Conservation (phyloP, 495 filamentous ascomycete species). For the Platismatia glauca region DNA sequence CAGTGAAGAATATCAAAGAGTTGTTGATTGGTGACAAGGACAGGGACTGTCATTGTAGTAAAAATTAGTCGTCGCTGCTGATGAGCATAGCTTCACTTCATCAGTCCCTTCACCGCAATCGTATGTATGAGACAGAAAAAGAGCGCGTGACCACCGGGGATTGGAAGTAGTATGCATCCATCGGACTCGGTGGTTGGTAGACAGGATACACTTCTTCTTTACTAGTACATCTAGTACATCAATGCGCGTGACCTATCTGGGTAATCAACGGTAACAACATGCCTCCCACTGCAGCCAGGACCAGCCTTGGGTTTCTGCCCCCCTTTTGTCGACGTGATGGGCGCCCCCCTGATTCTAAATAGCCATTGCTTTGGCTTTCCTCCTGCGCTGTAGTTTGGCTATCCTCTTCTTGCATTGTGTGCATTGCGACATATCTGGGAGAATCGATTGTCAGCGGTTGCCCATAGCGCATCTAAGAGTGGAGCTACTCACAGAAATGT, state of each 20-base stretch:
- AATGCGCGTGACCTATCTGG: conserved; percentile 85
- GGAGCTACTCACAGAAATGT: conserved; percentile 74
- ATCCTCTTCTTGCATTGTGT: conserved; percentile 86
- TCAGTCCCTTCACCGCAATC: too few species aligned
- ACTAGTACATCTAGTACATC: conserved; percentile 25
- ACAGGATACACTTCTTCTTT: not conserved
- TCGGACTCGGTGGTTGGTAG: not conserved
- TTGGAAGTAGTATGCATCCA: not conserved
- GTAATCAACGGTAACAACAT: conserved; percentile 87
- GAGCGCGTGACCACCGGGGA: not conserved
- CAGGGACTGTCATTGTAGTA: too few species aligned
- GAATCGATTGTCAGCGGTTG: not conserved
- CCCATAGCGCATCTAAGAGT: not conserved
- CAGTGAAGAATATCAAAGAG: too few species aligned
- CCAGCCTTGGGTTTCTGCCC: conserved; percentile 49
- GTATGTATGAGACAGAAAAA: not conserved
- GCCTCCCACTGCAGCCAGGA: conserved; percentile 69
- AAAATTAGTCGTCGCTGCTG: not conserved
- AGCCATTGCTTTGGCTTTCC: conserved; percentile 52
- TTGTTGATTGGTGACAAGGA: too few species aligned
- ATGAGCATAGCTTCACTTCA: not conserved
- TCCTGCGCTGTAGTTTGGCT: conserved; percentile 41
- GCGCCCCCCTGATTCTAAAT: conserved; percentile 44
- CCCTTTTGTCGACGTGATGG: conserved; percentile 39
- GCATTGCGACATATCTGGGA: conserved; percentile 90